Conservation (phyloP, 1,284 basidiomycete species). For the Mycena sp. region DNA sequence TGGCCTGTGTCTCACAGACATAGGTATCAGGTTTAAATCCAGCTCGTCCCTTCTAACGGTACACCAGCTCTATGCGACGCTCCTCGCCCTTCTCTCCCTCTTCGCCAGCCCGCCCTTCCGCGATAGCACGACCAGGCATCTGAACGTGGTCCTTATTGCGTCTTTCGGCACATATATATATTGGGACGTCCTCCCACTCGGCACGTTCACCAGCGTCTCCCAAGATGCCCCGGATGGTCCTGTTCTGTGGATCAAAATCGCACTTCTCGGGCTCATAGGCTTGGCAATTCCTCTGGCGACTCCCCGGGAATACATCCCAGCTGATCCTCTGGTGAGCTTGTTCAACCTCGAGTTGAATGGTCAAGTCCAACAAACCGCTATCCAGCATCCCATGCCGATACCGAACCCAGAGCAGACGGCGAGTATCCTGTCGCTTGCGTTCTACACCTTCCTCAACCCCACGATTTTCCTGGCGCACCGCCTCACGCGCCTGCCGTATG, state of each 20-base stretch:
- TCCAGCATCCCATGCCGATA: constrained; percentile 46
- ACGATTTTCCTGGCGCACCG: constrained; percentile 49
- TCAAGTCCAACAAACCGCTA: not conserved
- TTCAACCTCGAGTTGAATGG: too few relatives aligned
- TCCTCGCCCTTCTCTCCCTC: not conserved
- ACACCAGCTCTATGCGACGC: not conserved
- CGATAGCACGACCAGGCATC: constrained; percentile 18
- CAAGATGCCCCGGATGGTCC: constrained; percentile 32
- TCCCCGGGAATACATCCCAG: constrained; percentile 39
- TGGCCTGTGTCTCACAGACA: too few relatives aligned
- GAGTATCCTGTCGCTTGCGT: constrained; percentile 56
- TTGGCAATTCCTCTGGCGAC: constrained; percentile 38
- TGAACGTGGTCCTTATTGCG: constrained; percentile 23
- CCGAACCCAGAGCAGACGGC: constrained; percentile 68
- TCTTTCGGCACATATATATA: constrained; percentile 52
- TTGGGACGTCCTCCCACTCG: constrained; percentile 62
- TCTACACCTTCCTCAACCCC: constrained; percentile 60
- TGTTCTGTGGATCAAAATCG: constrained; percentile 38
- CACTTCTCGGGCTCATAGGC: constrained; percentile 33
- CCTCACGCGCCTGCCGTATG: constrained; percentile 45
- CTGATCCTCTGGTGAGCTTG: constrained; percentile 36
- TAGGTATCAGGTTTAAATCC: too few relatives aligned
- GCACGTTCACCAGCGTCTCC: constrained; percentile 45
- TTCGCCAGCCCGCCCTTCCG: not conserved
- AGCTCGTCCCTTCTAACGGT: too few relatives aligned